Evolutionary conservation across 139 green algal genomes (phyloP), one percentile per base, ranked within the genome.

Genomic region (Chlorella sorokiniana): DNA sequence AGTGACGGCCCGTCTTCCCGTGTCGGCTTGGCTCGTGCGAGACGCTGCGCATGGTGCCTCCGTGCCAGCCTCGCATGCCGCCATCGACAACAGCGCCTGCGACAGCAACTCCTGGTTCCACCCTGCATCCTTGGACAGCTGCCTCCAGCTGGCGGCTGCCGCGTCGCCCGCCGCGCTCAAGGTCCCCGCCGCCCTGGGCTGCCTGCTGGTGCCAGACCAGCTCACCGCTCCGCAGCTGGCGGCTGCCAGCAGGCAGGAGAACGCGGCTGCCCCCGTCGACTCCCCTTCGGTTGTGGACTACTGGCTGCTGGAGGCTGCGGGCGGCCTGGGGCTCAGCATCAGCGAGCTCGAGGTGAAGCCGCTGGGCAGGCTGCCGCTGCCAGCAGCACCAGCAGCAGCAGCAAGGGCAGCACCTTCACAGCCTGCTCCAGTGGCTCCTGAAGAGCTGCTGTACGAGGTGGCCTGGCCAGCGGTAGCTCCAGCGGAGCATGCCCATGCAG

Each of bases 101-200:
- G 79, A 75, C 56, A 33, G 18, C 9, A 61, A 56, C 27, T 65
- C 69, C 18, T 31, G 84, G 44, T 31, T 95, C 3, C 83, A 93
- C 59, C 89, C 89, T 18, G 87, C 91, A 0, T 27, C 84, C 38
- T 64, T 95, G 5, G 92, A 95, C 78, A 84, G 76, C 62, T 81
- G 84, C 33, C 86, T 95, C 54, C 92, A 95, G 69, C 85, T 95
- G 31, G 92, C 79, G 31, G 89, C 85, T 20, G 61, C 79, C 3
- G 40, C 20, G 8, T 37, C 35, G 75, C 38, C 56, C 59, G 37
- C n/a, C 11, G 51, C 40, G 0, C 73, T 88, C 65, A 72, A 82
- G 61, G 61, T 88, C 11, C 84, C 84, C 2, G 78, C 79, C 38
- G 63, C 69, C 2, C 41, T 84, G 69, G 41, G 31, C 31, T 75